These are phyloP conservation scores for Haberlea rhodopensis DNA, from an alignment of 257 asterid genomes.

Conservation along the genomic window DNA sequence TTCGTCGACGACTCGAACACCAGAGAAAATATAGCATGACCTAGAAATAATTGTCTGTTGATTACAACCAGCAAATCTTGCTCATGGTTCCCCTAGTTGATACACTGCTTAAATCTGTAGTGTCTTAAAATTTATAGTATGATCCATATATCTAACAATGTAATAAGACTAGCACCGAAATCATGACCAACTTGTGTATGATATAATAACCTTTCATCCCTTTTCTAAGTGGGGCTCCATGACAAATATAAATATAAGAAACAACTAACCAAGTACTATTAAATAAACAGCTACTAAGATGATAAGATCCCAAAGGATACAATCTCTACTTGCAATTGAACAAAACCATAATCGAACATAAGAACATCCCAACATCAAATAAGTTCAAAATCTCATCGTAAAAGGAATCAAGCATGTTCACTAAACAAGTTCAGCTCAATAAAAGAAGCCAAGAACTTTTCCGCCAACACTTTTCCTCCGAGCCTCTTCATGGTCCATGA, in stretches of 20 bases:
- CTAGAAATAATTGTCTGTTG: too few species aligned
- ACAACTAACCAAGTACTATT: neutral
- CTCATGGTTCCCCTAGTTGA: too few species aligned
- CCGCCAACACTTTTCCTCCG: constrained; percentile 19
- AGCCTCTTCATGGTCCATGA: constrained; percentile 21
- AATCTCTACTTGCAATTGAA: constrained; percentile 3
- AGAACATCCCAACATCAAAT: neutral
- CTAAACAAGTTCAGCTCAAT: neutral
- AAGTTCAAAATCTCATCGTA: neutral
- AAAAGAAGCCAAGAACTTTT: constrained; percentile 18
- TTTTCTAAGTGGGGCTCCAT: neutral
- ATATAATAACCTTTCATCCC: neutral
- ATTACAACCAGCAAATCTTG: too few species aligned
- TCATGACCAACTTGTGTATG: too few species aligned
- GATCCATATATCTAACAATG: too few species aligned
- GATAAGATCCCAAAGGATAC: neutral
- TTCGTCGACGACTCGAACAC: too few species aligned
- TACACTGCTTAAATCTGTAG: too few species aligned
- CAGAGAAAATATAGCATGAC: too few species aligned
- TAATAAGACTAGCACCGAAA: too few species aligned
- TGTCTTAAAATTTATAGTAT: too few species aligned
- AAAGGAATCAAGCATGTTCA: neutral
- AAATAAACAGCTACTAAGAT: neutral
- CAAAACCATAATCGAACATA: constrained; percentile 3
- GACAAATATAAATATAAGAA: too few species aligned